These are phyloP conservation scores for Vanrija pseudolonga DNA, from an alignment of 1,284 basidiomycete species.

Conservation along the genomic window DNA sequence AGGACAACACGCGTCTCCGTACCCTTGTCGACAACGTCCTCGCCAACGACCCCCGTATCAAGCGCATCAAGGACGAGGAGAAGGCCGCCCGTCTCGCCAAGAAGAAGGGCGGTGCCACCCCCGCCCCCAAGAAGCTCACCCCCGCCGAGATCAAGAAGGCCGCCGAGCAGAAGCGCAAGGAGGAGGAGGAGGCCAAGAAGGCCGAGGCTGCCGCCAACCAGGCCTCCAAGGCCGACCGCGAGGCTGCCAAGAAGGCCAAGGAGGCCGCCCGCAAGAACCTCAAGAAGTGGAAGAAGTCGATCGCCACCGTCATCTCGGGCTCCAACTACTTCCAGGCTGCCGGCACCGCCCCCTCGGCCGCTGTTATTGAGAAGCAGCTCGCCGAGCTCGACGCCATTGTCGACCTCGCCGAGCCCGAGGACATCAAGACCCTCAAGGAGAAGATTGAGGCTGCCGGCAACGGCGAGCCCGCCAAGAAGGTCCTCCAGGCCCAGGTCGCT, in stretches of 20 bases:
- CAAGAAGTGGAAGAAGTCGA: slow-evolving; percentile 55
- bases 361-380: slow-evolving; percentile 56
- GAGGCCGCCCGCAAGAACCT: slow-evolving; percentile 58
- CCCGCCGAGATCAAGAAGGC: slow-evolving; percentile 71
- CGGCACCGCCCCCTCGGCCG: slow-evolving; percentile 50
- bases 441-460: slow-evolving; percentile 52
- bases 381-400: slow-evolving; percentile 55
- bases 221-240: slow-evolving; percentile 58
- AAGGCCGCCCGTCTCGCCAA: slow-evolving; percentile 93
- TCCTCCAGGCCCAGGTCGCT: slow-evolving; percentile 37
- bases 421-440: slow-evolving; percentile 54
- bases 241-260: slow-evolving; percentile 91
- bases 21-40: slow-evolving; percentile 83
- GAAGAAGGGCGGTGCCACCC: slow-evolving; percentile 59
- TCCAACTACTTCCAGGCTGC: slow-evolving; percentile 58
- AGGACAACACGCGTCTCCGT: slow-evolving; percentile 88
- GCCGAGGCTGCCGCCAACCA: slow-evolving; percentile 54
- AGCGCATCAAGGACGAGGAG: slow-evolving; percentile 93
- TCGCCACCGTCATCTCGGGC: slow-evolving; percentile 52
- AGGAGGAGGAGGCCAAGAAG: slow-evolving; percentile 79
- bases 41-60: slow-evolving; percentile 88
- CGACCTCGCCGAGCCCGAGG: slow-evolving; percentile 54
- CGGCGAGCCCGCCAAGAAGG: slow-evolving; percentile 48
- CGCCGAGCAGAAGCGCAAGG: slow-evolving; percentile 67
- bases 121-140: slow-evolving; percentile 54